Evolutionary conservation across 495 filamentous ascomycete genomes (phyloP), one percentile per base, ranked within the genome.

Genomic region (Talaromyces trachyspermus): DNA sequence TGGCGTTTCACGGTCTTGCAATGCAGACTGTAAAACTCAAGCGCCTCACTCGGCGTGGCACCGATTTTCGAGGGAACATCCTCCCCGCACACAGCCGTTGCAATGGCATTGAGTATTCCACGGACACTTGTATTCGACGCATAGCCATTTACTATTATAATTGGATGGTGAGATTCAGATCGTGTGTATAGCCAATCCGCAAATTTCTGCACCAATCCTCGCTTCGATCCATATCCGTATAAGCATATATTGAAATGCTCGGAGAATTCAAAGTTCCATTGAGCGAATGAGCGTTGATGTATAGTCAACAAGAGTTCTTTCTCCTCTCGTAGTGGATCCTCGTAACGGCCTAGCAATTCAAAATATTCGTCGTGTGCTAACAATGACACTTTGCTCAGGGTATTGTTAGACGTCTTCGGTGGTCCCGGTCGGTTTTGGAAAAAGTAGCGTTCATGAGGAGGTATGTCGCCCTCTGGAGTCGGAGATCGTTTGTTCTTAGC

Each of bases 291-390:
- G 32, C 83, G 78, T 35, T 77, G 73, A 60, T 97, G 90, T 18
- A 95, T 68, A 15, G 82, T 75, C 46, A 83, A 71, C 22, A 98
- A 72, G 47, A 84, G 82, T 14, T 78, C 66, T 52, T 84, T 77
- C 43, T 89, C 84, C n/a, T 75, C 64, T 23, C 69, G 68, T 59
- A 94, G 92, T 0, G 81, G 81, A 53, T 94, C 85, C 46, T 73
- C 55, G 52, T 84, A 82, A 23, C 79, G 68, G 12, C 75, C 75
- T 18, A 88, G 69, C 29, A 86, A 61, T 27, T 80, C 75, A 56
- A 92, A 94, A 64, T 92, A 97, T 54, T 95, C 86, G 48, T 96
- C 89, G 55, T 95, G 89, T 17, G 83, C 87, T 32, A 97, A 78
- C 17, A 94, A 70, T 4, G 77, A 65, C 18, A 91, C 69, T 32